Conservation (phyloP, 1,139 yeast species). For the Debaryomyces fabryi region DNA sequence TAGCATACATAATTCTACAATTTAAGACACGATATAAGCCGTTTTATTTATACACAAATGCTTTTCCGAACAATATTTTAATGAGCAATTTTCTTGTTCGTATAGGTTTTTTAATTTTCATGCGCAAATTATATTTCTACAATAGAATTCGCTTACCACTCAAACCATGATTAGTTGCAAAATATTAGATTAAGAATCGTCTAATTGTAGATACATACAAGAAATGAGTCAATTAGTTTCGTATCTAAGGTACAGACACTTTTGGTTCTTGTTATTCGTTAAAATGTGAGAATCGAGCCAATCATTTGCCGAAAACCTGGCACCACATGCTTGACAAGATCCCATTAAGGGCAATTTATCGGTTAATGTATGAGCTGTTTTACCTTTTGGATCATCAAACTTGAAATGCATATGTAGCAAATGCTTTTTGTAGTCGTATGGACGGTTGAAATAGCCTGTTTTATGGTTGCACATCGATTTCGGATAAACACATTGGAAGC, state of each 20-base stretch:
- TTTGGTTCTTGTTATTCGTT: slow-evolving; percentile 23
- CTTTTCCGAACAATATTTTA: neutral
- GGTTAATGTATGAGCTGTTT: slow-evolving; percentile 44
- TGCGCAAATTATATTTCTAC: slow-evolving; percentile 2
- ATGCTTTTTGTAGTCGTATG: slow-evolving; percentile 53
- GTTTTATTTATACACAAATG: neutral
- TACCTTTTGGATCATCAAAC: slow-evolving; percentile 49
- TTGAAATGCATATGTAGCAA: slow-evolving; percentile 47
- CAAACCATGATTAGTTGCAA: slow-evolving; percentile 1
- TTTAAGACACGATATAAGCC: neutral
- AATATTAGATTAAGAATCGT: neutral
- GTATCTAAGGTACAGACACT: slow-evolving; percentile 28
- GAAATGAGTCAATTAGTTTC: slow-evolving; percentile 5
- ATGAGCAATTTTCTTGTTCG: slow-evolving; percentile 1
- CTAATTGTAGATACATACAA: neutral
- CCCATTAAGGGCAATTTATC: slow-evolving; percentile 47
- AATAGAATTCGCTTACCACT: neutral
- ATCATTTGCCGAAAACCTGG: slow-evolving; percentile 36
- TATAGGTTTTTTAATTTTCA: neutral
- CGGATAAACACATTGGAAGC: slow-evolving; percentile 51
- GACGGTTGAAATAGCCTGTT: slow-evolving; percentile 49
- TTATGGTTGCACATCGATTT: slow-evolving; percentile 45
- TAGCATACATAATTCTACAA: neutral
- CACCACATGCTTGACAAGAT: slow-evolving; percentile 43
- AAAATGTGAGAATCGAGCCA: slow-evolving; percentile 49